Evolutionary conservation across 257 asterid species (phyloP).

Genomic region (Solanum dulcamara): DNA sequence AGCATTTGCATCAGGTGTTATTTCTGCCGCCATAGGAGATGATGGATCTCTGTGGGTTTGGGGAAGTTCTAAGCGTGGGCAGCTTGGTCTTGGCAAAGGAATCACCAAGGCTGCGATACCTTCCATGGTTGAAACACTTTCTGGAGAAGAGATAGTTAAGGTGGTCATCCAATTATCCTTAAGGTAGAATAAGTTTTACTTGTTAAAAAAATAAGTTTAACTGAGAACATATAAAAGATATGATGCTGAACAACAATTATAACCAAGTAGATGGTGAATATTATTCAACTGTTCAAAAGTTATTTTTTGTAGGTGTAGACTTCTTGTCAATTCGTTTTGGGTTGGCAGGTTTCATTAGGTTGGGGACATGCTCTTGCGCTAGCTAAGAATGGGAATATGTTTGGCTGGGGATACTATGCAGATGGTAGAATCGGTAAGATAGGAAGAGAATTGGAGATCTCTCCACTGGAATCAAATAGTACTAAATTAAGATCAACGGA

Average conservation of each 20-base stretch:
- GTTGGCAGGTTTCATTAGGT: constrained; percentile 71
- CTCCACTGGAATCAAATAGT: constrained; percentile 60
- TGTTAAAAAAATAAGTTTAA: constrained; percentile 23
- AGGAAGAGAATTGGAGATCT: constrained; percentile 50
- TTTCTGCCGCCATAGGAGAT: constrained; percentile 69
- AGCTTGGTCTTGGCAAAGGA: constrained; percentile 67
- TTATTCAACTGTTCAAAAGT: background rate
- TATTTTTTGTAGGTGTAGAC: background rate
- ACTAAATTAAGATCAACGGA: constrained; percentile 6
- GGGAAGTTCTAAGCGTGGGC: constrained; percentile 97
- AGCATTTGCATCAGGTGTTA: constrained; percentile 78
- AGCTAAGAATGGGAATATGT: constrained; percentile 61
- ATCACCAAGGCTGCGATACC: constrained; percentile 51
- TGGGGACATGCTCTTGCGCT: constrained; percentile 98
- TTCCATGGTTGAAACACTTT: constrained; percentile 55
- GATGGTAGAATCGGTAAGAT: constrained; percentile 88
- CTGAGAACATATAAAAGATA: background rate
- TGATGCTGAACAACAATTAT: background rate
- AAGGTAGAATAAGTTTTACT: constrained; percentile 35
- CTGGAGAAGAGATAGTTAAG: constrained; percentile 69
- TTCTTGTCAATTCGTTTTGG: background rate
- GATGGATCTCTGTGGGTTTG: constrained; percentile 95
- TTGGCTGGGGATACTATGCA: constrained; percentile 97
- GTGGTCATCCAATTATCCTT: constrained; percentile 43
- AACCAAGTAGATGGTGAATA: background rate